A percentile compares a stretch with the other conserved stretches of the same genome.
Evolutionary conservation across 768 basidiomycete species (phyloP).

Genomic region (Tubosaeta sp.): DNA sequence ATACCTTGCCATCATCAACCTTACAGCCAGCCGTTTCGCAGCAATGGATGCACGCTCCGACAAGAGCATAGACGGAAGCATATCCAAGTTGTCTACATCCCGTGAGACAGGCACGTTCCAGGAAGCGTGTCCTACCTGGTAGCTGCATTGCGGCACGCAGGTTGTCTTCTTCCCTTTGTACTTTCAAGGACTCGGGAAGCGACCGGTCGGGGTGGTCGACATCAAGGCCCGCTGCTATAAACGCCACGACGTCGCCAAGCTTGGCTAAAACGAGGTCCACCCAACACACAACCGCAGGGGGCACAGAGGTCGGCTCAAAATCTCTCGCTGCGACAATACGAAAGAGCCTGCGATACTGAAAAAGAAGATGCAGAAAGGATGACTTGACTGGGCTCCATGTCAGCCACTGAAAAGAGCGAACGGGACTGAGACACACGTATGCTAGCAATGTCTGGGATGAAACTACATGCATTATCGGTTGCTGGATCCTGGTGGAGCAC

Average conservation of each 20-base stretch:
- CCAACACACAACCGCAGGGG: conserved; percentile 54
- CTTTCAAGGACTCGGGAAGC: conserved; percentile 29
- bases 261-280: conserved; percentile 57
- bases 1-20: conserved; percentile 51
- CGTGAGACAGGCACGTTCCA: conserved; percentile 8
- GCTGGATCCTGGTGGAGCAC: conserved; percentile 12
- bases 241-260: conserved; percentile 38
- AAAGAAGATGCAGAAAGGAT: conserved; percentile 37
- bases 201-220: conserved; percentile 5
- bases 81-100: conserved; percentile 50
- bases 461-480: conserved; percentile 1
- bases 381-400: conserved; percentile 27
- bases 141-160: conserved; percentile 62
- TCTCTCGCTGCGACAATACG: conserved; percentile 39
- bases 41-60: conserved; percentile 55
- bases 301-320: conserved; percentile 14
- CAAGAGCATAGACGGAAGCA: conserved; percentile 40
- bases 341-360: conserved; percentile 50
- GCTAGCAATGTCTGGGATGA: conserved; percentile 11
- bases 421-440: conserved; percentile 16
- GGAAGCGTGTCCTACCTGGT: conserved; percentile 43
- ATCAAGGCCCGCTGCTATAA: conserved; percentile 28
- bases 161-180: conserved; percentile 46
- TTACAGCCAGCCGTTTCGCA: conserved; percentile 54
- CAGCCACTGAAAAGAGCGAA: neutral